These are phyloP conservation scores for Arabidopsis hybrid DNA, from an alignment of 441 rosid genomes.

Conservation along the genomic window DNA sequence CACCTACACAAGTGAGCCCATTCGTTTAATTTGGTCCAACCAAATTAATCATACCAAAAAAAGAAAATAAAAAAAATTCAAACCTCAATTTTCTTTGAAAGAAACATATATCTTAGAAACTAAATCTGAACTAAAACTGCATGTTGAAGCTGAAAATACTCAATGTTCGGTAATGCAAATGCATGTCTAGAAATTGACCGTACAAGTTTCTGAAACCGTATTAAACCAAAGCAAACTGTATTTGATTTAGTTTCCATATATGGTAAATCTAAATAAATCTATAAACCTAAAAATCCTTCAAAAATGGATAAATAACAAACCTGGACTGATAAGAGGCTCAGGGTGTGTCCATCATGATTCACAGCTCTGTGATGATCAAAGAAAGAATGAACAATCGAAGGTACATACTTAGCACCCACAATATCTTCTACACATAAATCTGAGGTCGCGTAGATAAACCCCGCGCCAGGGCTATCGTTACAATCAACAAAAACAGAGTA, in stretches of 20 bases:
- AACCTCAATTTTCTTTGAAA: too few species aligned
- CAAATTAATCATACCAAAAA: neutral
- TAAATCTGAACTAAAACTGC: too few species aligned
- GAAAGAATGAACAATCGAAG: slow-evolving; percentile 60
- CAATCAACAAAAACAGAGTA: slow-evolving; percentile 60
- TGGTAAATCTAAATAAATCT: neutral
- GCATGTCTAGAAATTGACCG: too few species aligned
- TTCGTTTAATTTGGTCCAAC: neutral
- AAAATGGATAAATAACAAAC: slow-evolving; percentile 28
- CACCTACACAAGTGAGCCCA: slow-evolving; percentile 26
- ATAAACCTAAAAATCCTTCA: neutral
- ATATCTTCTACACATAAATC: slow-evolving; percentile 56
- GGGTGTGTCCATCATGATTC: slow-evolving; percentile 65
- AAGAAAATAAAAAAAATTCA: neutral
- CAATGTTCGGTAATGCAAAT: too few species aligned
- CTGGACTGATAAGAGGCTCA: slow-evolving; percentile 58
- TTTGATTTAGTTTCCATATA: too few species aligned
- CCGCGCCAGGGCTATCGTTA: slow-evolving; percentile 66
- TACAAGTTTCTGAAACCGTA: too few species aligned
- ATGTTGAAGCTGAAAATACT: too few species aligned
- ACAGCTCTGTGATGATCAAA: slow-evolving; percentile 68
- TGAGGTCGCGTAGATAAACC: slow-evolving; percentile 55
- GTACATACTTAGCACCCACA: slow-evolving; percentile 60
- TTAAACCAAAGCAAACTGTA: too few species aligned
- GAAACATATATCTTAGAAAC: neutral